Evolutionary conservation across 2,329 filamentous ascomycete genomes (phyloP), one percentile per base, ranked within the genome.

Genomic region (Botrytis pseudocinerea): DNA sequence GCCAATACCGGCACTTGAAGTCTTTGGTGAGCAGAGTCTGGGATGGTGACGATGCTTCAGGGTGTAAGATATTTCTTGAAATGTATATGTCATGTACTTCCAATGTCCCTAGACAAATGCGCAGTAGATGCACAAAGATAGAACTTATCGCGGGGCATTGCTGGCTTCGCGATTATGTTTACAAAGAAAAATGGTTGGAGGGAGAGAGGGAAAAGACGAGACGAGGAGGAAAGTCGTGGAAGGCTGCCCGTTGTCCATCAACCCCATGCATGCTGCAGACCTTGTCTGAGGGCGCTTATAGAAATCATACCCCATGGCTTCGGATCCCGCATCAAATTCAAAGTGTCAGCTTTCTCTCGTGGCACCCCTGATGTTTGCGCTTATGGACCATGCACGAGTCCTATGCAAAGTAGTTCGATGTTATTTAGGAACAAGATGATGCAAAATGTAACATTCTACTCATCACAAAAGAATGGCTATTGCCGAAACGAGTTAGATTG

Each of bases 91-190:
- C 74, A 76, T 77, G 74, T 75, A 76, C 75, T 75, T 76, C 70
- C 73, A 74, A 75, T 74, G 62, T 74, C 32, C 71, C 70, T 71
- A 71, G 75, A 77, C 69, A 42, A 71, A 59, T 77, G 75, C 78
- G 78, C 78, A 78, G 77, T 77, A 75, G 71, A 74, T 77, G 76
- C 76, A 78, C 76, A 76, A 80, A 79, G 78, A 79, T 79, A 79
- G 78, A 78, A 79, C 74, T 74, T 75, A 74, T 78, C 75, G 77
- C 69, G 76, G 78, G 78, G 79, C 79, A 80, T 80, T 80, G 78
- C 78, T 79, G 78, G 32, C 70, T 69, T 72, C 70, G 71, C 75
- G 61, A 76, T 76, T 76, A 77, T 76, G 73, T 77, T 73, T 73
- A 69, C 72, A 73, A 75, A 73, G 75, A 72, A 72, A 69, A 70